Base-by-base conservation (phyloP, 306 rosid genomes). In the Rosa persica region DNA sequence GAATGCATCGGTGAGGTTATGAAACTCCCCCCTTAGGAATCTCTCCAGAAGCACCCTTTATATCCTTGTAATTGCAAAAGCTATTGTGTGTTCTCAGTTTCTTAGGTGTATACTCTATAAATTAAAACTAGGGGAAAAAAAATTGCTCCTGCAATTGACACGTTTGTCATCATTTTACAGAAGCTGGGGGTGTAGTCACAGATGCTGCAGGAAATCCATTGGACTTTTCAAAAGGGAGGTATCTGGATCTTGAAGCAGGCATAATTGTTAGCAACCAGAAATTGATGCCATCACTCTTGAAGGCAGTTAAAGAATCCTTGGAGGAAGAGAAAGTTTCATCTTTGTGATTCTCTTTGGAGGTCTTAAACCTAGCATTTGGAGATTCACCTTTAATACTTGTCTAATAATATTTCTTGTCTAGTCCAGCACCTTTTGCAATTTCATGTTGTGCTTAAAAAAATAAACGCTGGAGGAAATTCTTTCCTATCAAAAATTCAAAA, bases 201-300 rank as follows among this genome's bases (percentile, higher is more conserved):
- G 98, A 92, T 80, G 98, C 93, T 79, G 97, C 91, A 1, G 98
- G 98, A 75, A 91, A 91, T 74, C 91, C 96, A 17, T 70, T 89
- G 91, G 97, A 95, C 78, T 95, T 95, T 70, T 92, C 98, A 2
- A 89, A 87, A 83, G 98, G 98, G 72, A 89, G 76, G 81, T 92
- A 83, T 81, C 96, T 95, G 52, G 97, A 92, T 83, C 80, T 95
- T 67, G 90, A 78, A 64, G 75, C 91, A 2, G 98, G 98, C 78
- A 95, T 92, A 55, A 83, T 95, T 58, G 98, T 89, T 52, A 89
- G 97, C 55, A 95, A 95, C 44, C 44, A 42, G 44, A 42, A 42
- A 6, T 42, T 42, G 8, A 42, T 42, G 44, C 8, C 44, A 42
- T 42, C 44, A 6, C 44, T 42, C 44, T 42, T 42, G 44, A 42